Evolutionary conservation across 352 stramenopile genomes (phyloP).

Genomic region (Phytophthora ohioensis): DNA sequence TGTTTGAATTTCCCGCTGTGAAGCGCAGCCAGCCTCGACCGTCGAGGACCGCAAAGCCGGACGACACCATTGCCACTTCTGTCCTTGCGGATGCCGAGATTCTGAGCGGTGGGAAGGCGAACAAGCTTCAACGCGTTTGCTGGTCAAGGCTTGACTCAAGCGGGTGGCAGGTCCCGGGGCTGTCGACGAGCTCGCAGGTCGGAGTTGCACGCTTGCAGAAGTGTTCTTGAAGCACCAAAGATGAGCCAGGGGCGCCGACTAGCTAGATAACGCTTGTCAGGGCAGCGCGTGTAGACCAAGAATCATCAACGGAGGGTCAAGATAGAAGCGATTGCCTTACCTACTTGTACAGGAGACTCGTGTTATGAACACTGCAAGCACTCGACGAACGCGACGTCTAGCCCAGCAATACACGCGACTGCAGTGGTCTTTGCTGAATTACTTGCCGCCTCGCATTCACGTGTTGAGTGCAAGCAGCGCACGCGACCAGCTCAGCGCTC

Average conservation of each 20-base stretch:
- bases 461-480: too few relatives aligned
- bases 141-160: neutral
- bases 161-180: neutral
- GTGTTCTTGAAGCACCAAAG: constrained; percentile 20
- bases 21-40: neutral
- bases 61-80: neutral
- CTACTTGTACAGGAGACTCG: too few relatives aligned
- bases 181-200: constrained; percentile 6
- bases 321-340: neutral
- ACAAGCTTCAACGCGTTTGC: constrained; percentile 12
- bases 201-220: neutral
- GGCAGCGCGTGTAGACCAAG: neutral
- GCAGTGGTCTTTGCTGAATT: too few relatives aligned
- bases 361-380: too few relatives aligned
- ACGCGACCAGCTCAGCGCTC: too few relatives aligned
- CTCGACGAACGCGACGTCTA: too few relatives aligned
- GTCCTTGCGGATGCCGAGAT: constrained; percentile 4
- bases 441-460: too few relatives aligned
- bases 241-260: constrained; percentile 8
- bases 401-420: too few relatives aligned
- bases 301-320: neutral
- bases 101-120: constrained; percentile 4
- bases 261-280: constrained; percentile 2
- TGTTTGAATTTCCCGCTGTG: neutral
- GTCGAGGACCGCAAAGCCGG: constrained; percentile 1